phyloP scores from a whole-genome alignment of 257 asterid species.

The Jasminum sambac region DNA sequence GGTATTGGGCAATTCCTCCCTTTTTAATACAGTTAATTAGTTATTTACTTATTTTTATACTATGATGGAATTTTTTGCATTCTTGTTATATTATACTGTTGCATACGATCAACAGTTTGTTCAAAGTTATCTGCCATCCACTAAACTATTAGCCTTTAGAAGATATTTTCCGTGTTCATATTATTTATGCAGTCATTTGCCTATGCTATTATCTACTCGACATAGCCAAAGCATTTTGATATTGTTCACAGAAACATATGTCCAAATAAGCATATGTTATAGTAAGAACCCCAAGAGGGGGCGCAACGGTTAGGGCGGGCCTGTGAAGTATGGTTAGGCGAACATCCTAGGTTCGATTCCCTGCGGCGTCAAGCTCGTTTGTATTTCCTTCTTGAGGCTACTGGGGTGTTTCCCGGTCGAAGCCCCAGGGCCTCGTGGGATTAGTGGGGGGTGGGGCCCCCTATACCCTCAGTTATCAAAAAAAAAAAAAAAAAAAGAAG shows the following conservation, averaged over 20 bases:
- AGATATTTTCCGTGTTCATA: background rate
- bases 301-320: too few relatives aligned
- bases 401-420: too few relatives aligned
- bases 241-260: slow-evolving; percentile 3
- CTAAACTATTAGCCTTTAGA: background rate
- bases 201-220: background rate
- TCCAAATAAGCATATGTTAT: background rate
- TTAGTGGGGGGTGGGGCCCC: too few relatives aligned
- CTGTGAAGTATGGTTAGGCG: too few relatives aligned
- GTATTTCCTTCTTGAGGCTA: too few relatives aligned
- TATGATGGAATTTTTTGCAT: background rate
- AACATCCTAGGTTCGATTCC: too few relatives aligned
- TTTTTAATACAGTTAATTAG: background rate
- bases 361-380: too few relatives aligned
- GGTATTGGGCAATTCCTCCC: slow-evolving; percentile 40
- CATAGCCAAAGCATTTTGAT: background rate
- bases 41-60: background rate
- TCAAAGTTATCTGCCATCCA: background rate
- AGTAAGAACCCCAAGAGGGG: too few relatives aligned
- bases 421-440: too few relatives aligned
- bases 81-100: slow-evolving; percentile 6
- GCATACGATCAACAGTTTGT: background rate
- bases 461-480: too few relatives aligned
- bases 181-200: slow-evolving; percentile 7
- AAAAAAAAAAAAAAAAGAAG: too few relatives aligned